A percentile compares a stretch with the other conserved stretches of the same genome.
phyloP scores from a whole-genome alignment of 2,329 filamentous ascomycete species.

The Onygenales sp. region DNA sequence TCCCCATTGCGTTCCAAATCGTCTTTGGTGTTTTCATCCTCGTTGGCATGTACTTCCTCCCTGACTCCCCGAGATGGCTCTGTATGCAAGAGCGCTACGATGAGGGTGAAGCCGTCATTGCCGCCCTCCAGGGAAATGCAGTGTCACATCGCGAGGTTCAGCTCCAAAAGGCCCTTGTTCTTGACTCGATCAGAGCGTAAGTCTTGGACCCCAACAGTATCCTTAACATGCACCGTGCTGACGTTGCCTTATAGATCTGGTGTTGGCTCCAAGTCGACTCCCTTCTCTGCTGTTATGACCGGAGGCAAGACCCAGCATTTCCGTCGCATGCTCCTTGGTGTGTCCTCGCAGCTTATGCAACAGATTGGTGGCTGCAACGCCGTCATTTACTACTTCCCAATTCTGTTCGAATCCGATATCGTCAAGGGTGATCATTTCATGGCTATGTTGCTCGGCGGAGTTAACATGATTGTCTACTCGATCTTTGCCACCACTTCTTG shows the following conservation, averaged over 20 bases:
- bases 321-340: slow-evolving; percentile 31
- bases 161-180: slow-evolving; percentile 48
- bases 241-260: slow-evolving; percentile 38
- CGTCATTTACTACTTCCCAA: slow-evolving; percentile 41
- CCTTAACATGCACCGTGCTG: slow-evolving; percentile 16
- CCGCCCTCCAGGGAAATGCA: slow-evolving; percentile 33
- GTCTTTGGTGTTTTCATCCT: slow-evolving; percentile 36
- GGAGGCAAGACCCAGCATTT: slow-evolving; percentile 31
- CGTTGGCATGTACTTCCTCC: slow-evolving; percentile 25
- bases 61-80: slow-evolving; percentile 26
- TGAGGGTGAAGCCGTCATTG: slow-evolving; percentile 37
- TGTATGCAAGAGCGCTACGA: slow-evolving; percentile 23
- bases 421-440: slow-evolving; percentile 28
- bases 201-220: slow-evolving; percentile 25
- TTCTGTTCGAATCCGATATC: slow-evolving; percentile 39
- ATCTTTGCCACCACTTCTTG: slow-evolving; percentile 36
- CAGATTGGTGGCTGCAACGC: slow-evolving; percentile 43
- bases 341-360: slow-evolving; percentile 35
- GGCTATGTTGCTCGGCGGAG: slow-evolving; percentile 43
- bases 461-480: slow-evolving; percentile 40
- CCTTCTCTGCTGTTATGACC: slow-evolving; percentile 40
- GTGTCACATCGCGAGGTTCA: slow-evolving; percentile 44
- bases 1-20: slow-evolving; percentile 41
- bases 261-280: slow-evolving; percentile 39
- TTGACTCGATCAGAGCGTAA: slow-evolving; percentile 52